Base-by-base conservation (phyloP, 306 rosid species). In the Medicago arabica region DNA sequence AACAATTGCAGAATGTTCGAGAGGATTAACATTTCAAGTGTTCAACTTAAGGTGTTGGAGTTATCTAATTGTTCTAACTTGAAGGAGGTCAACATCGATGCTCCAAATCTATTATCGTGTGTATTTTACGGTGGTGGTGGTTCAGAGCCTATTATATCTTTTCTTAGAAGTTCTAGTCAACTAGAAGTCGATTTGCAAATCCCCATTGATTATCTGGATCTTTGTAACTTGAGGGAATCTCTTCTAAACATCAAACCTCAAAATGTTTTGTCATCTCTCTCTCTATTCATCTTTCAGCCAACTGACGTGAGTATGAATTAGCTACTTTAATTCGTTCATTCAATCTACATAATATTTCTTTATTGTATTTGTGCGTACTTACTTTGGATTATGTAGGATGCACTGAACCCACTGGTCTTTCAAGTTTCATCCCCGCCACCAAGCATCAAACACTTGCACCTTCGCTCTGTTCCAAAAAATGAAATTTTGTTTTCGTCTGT, bases 11-110 rank as follows among this genome's bases (percentile, higher is more conserved):
- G 25, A 9, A 44, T 82, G 80, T 72, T 57, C 68, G 75, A 67
- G 53, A 79, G 21, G 41, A 67, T 82, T 53, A 39, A 58, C 39
- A 72, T 85, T 63, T 75, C 84, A 46, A 68, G 82, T 57, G 13
- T 3, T 44, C 49, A 25, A 19, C 81, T 79, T 11, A 79, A 76
- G 67, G 50, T n/a, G 13, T 61, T 85, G 41, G 9, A n/a, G 63
- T 62, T 82, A 51, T 8, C 16, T 5, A 5, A 47, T 4, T 82
- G 71, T 58, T 49, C 18, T 69, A 31, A 49, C 31, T 36, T 72
- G 68, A 65, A 61, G 49, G 84, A 69, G 40, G 38, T 76, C 31
- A 66, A 61, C 41, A 23, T 85, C 15, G 60, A 75, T 23, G 68
- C 86, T 62, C 80, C 84, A 34, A 71, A 74, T 61, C 49, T 82